Percentiles rank a stretch among this genome's conserved stretches.
phyloP scores from a whole-genome alignment of 257 asterid genomes.

The Linderniella brevidens region DNA sequence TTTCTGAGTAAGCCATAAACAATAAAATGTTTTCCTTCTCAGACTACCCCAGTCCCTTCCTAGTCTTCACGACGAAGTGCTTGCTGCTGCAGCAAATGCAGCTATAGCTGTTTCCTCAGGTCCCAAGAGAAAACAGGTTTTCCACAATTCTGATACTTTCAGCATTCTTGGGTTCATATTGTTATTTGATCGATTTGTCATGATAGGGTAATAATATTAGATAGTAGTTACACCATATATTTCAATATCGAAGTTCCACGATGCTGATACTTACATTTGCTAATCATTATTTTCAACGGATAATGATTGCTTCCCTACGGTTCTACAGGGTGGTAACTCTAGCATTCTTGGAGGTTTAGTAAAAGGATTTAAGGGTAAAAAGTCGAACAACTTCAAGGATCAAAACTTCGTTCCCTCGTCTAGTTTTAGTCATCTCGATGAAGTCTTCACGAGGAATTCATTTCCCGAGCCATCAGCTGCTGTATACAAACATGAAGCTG shows the following conservation, averaged over 20 bases:
- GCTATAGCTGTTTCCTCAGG: conserved; percentile 41
- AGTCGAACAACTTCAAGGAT: conserved; percentile 15
- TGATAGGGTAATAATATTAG: too few species aligned
- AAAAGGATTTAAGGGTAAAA: conserved; percentile 52
- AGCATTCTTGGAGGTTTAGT: conserved; percentile 49
- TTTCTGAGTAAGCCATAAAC: conserved; percentile 11
- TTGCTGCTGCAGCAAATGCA: conserved; percentile 69
- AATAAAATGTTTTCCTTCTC: conserved; percentile 3
- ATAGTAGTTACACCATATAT: too few species aligned
- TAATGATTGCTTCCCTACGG: conserved; percentile 3
- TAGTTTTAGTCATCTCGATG: conserved; percentile 43
- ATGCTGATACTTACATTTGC: too few species aligned
- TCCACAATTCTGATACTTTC: not conserved
- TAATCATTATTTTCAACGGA: too few species aligned
- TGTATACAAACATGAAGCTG: conserved; percentile 27
- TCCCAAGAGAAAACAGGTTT: conserved; percentile 57
- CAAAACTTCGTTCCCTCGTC: conserved; percentile 18
- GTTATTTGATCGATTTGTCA: too few species aligned
- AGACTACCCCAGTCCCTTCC: conserved; percentile 81
- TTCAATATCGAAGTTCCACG: too few species aligned
- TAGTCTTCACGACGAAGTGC: conserved; percentile 72
- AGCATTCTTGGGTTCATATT: conserved; percentile 9
- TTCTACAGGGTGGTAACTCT: conserved; percentile 40
- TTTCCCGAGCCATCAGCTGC: conserved; percentile 22
- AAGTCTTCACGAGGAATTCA: conserved; percentile 32